Evolutionary conservation across 345 rosid genomes (phyloP), one percentile per base, ranked within the genome.

Genomic region (Syzygium oleosum): DNA sequence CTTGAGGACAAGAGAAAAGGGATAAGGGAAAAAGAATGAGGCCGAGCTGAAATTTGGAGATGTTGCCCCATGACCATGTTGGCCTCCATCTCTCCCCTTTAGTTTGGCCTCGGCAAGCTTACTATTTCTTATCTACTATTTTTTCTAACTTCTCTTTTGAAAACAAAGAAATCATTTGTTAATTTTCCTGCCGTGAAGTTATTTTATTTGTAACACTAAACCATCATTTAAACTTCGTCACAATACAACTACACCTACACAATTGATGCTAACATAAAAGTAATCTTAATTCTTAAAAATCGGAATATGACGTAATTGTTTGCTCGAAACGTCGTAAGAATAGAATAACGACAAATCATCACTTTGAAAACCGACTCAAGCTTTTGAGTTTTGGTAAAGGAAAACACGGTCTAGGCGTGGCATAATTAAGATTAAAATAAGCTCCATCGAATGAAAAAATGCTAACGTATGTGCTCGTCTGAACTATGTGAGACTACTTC

Each of bases 291-390:
- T n/a, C 73, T n/a, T n/a, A n/a, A n/a, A 59, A 61, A n/a, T 61
- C 10, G 0, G 19, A 61, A 12, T 1, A n/a, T 6, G 3, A 14
- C 0, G 0, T 61, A 19, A 61, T 13, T n/a, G 29, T 3, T 61
- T n/a, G 9, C 34, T 14, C 34, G 3, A 61, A 14, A 61, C 3
- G 12, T 12, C 0, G 0, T 12, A 59, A n/a, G 73, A 61, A 61
- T 61, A 61, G 17, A 52, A 15, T 15, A 52, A 52, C 17, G 54
- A 15, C 6, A 15, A 14, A 52, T 14, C 17, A 52, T 52, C 19
- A 15, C 5, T 52, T 52, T 52, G 17, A 52, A 52, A 5, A 15
- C 6, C 15, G 54, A 52, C 5, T 14, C 5, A 3, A 5, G 54
- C 7, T 51, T 14, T 15, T 52, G 54, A 16, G 73, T 19, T 61